phyloP scores from a whole-genome alignment of 2,329 filamentous ascomycete species.

The Malbranchea zuffiana region DNA sequence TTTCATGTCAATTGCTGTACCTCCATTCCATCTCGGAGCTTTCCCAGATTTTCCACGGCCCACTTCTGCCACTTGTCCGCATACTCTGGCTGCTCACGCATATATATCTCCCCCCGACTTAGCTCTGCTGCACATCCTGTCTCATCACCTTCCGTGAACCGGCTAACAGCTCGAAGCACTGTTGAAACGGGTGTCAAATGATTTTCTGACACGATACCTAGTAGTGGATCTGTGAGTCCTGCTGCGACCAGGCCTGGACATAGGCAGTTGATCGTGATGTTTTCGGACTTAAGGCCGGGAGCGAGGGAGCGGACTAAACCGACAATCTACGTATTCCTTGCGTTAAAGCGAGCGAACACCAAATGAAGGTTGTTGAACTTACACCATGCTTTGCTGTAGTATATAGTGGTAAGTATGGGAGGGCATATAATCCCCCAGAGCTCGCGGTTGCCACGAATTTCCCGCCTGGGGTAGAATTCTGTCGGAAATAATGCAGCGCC shows the following conservation, averaged over 20 bases:
- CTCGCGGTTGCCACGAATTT: conserved; percentile 28
- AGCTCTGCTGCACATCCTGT: conserved; percentile 4
- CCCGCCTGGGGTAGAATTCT: conserved; percentile 14
- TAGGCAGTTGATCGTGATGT: conserved; percentile 8
- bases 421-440: conserved; percentile 25
- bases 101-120: background rate
- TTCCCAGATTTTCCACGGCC: background rate
- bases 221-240: conserved; percentile 14
- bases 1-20: too few relatives aligned
- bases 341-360: too few relatives aligned
- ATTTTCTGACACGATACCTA: background rate
- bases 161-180: background rate
- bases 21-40: background rate
- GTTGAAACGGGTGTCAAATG: background rate
- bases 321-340: conserved; percentile 23
- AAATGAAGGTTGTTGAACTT: background rate
- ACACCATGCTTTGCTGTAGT: conserved; percentile 33
- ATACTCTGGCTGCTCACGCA: background rate
- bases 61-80: background rate
- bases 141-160: background rate
- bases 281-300: background rate
- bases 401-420: conserved; percentile 31
- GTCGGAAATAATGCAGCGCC: conserved; percentile 28
- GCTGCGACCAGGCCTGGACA: conserved; percentile 5
- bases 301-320: conserved; percentile 20